Conservation (phyloP, 495 filamentous ascomycete species). For the Geoglossum glabrum region DNA sequence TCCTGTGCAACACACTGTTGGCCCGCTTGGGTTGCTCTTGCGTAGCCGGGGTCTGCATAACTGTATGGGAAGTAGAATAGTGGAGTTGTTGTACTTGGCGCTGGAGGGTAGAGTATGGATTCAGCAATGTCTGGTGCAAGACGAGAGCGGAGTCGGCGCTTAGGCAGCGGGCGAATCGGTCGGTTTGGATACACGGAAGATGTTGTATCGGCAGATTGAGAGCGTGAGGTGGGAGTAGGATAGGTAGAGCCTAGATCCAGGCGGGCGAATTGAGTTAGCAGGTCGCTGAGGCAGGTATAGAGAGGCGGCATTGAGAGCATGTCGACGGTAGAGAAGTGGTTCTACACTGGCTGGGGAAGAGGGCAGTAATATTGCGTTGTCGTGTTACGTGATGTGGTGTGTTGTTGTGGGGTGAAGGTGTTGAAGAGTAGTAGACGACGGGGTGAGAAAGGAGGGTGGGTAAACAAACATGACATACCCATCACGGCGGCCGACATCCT, state of each 20-base stretch:
- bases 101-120: slow-evolving; percentile 60
- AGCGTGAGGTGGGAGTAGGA: slow-evolving; percentile 13
- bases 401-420: neutral
- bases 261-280: neutral
- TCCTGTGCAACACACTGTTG: neutral
- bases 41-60: slow-evolving; percentile 11
- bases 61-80: slow-evolving; percentile 57
- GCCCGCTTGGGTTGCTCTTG: neutral
- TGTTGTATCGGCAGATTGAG: slow-evolving; percentile 41
- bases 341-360: neutral
- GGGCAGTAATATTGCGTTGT: neutral
- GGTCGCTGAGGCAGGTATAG: neutral
- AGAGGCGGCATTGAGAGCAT: neutral
- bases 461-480: slow-evolving; percentile 3
- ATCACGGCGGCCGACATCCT: slow-evolving; percentile 4
- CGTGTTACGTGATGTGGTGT: neutral
- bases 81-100: slow-evolving; percentile 42
- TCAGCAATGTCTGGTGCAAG: slow-evolving; percentile 68
- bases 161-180: slow-evolving; percentile 83
- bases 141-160: slow-evolving; percentile 63
- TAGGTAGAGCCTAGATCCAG: slow-evolving; percentile 16
- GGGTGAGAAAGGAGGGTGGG: neutral
- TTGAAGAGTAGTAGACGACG: neutral
- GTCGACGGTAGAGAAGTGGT: neutral
- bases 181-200: slow-evolving; percentile 68